Evolutionary conservation across 495 filamentous ascomycete genomes (phyloP), one percentile per base, ranked within the genome.

Genomic region (Cenococcum geophilum): DNA sequence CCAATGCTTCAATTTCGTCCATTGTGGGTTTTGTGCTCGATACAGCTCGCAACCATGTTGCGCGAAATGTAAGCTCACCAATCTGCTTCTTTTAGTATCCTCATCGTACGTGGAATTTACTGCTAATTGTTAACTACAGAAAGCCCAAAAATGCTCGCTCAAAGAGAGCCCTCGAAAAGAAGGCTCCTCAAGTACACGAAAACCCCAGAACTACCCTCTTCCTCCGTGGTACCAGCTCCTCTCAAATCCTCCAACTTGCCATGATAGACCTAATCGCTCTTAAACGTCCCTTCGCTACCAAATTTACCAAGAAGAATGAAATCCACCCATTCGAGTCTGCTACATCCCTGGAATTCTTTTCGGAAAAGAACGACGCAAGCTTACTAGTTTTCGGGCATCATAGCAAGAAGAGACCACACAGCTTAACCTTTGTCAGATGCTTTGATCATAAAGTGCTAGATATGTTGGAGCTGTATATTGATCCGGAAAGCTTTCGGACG

Each of bases 111-210:
- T 6, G 58, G 3, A 0, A 20, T 10, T 23, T 18, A 40, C 47
- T 59, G 52, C 65, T 69, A 68, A 70, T 63, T 66, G 27, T 32
- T 48, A 27, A 36, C 25, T 36, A 52, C 68, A 92, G 89, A 71
- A 93, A 95, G 82, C 91, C 93, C 62, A 86, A 88, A 66, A 97
- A 89, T 73, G 91, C 92, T 59, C 91, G 93, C 79, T 92, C 89
- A 43, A 95, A 92, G 80, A 87, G 93, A 58, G 89, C 88, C 54
- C 85, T 96, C 68, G 93, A 95, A 72, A 89, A 92, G 74, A 85
- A 86, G 64, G 91, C 85, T 63, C 89, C 95, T n/a, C 95, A 96
- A 73, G 74, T 81, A 55, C 77, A 85, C 73, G 93, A 98, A 77
- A 89, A 92, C 72, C 82, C 89, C 53, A 96, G 96, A 76, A 87